A percentile compares a stretch with the other conserved stretches of the same genome.
Evolutionary conservation across 2,329 filamentous ascomycete genomes (phyloP).

Genomic region (Thielaviopsis euricoi): DNA sequence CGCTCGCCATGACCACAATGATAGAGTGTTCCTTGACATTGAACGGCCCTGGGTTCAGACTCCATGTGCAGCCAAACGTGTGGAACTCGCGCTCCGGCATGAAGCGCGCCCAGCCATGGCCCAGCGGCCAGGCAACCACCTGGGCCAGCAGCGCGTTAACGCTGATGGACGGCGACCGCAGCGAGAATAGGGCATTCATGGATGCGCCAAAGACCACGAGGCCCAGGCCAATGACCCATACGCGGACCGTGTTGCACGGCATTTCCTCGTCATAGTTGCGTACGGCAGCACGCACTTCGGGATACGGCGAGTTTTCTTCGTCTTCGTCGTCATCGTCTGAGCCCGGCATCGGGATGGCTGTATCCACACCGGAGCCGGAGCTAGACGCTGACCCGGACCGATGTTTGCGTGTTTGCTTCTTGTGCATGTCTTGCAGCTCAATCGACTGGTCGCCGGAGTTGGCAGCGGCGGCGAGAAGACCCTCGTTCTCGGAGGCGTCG

Average conservation of each 20-base stretch:
- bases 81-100: slow-evolving; percentile 33
- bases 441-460: slow-evolving; percentile 16
- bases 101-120: slow-evolving; percentile 40
- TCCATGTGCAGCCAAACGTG: slow-evolving; percentile 37
- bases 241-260: slow-evolving; percentile 48
- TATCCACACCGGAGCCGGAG: slow-evolving; percentile 14
- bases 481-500: slow-evolving; percentile 36
- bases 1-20: slow-evolving; percentile 55
- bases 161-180: slow-evolving; percentile 44
- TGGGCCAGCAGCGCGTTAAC: slow-evolving; percentile 46
- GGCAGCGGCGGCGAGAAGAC: slow-evolving; percentile 36
- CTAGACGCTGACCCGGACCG: slow-evolving; percentile 8
- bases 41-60: slow-evolving; percentile 51
- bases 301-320: slow-evolving; percentile 45
- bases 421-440: slow-evolving; percentile 12
- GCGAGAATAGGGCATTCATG: slow-evolving; percentile 47
- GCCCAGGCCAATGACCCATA: slow-evolving; percentile 44
- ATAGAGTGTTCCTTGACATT: slow-evolving; percentile 55
- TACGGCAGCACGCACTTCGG: slow-evolving; percentile 48
- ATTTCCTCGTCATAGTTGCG: slow-evolving; percentile 47
- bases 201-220: slow-evolving; percentile 40
- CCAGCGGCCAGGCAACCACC: slow-evolving; percentile 47
- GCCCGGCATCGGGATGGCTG: slow-evolving; percentile 1
- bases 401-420: neutral
- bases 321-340: slow-evolving; percentile 17